A percentile compares a stretch with the other conserved stretches of the same genome.
These are phyloP conservation scores for Penicillium fimorum DNA, from an alignment of 495 filamentous ascomycete genomes.

Conservation along the genomic window DNA sequence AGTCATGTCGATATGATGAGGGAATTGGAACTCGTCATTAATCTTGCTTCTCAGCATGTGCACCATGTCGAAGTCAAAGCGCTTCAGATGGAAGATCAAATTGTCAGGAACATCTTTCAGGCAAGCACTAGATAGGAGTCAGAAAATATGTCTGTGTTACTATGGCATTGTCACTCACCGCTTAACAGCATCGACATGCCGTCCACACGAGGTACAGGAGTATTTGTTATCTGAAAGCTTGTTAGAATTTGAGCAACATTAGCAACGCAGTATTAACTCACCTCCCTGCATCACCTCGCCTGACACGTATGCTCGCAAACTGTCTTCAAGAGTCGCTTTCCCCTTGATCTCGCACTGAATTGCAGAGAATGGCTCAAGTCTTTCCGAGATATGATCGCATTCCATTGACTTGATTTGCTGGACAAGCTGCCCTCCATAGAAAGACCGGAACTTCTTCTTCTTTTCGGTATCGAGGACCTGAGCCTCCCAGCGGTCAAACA, in stretches of 20 bases:
- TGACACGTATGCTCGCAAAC: slow-evolving; percentile 88
- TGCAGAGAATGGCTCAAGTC: slow-evolving; percentile 86
- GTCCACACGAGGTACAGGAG: slow-evolving; percentile 86
- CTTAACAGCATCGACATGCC: slow-evolving; percentile 93
- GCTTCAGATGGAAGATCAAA: slow-evolving; percentile 92
- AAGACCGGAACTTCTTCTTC: slow-evolving; percentile 75
- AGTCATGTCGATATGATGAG: slow-evolving; percentile 79
- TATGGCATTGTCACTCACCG: slow-evolving; percentile 45
- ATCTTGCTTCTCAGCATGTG: slow-evolving; percentile 86
- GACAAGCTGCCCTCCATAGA: slow-evolving; percentile 88
- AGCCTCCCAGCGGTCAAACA: slow-evolving; percentile 88
- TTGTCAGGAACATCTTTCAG: slow-evolving; percentile 92
- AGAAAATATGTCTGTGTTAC: background rate
- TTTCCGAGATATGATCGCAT: slow-evolving; percentile 89
- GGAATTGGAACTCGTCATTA: slow-evolving; percentile 93
- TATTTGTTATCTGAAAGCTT: slow-evolving; percentile 81
- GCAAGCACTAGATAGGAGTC: slow-evolving; percentile 58
- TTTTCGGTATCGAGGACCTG: slow-evolving; percentile 66
- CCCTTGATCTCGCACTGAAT: slow-evolving; percentile 98
- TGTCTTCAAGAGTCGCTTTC: slow-evolving; percentile 79
- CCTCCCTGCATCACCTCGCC: slow-evolving; percentile 96
- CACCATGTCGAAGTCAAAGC: slow-evolving; percentile 92
- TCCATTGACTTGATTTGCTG: slow-evolving; percentile 96
- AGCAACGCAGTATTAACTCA: slow-evolving; percentile 33
- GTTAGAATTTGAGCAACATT: slow-evolving; percentile 16